phyloP scores from a whole-genome alignment of 345 rosid species.

The Schrenkiella parvula region DNA sequence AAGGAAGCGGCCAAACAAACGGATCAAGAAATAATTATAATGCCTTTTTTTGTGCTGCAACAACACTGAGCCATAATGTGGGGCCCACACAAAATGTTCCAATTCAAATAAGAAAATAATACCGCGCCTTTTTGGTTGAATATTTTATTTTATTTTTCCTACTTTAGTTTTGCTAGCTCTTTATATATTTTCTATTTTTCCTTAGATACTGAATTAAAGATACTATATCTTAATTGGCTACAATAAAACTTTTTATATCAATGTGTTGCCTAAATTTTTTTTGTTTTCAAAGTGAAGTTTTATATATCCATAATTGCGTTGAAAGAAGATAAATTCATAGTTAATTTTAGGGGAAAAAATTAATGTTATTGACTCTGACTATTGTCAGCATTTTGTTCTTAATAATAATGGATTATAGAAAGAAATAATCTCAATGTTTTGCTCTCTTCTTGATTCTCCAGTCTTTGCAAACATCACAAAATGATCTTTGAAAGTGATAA shows the following conservation, averaged over 20 bases:
- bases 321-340: not conserved
- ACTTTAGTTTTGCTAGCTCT: not conserved
- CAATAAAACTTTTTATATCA: not conserved
- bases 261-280: not conserved
- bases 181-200: not conserved
- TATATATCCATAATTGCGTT: not conserved
- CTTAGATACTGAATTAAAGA: not conserved
- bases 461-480: no score
- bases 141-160: not conserved
- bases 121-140: conserved; percentile 13
- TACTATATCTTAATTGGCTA: not conserved
- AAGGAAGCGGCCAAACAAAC: conserved; percentile 10
- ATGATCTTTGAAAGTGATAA: no score
- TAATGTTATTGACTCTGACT: not conserved
- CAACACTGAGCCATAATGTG: not conserved
- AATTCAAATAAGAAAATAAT: conserved; percentile 11
- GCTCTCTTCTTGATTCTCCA: no score
- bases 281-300: no score
- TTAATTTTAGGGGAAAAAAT: not conserved
- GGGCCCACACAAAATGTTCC: not conserved
- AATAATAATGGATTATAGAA: not conserved
- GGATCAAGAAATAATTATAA: conserved; percentile 14
- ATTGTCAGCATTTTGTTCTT: not conserved
- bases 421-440: no score
- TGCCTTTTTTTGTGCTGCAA: conserved; percentile 10